Evolutionary conservation across 2,329 filamentous ascomycete species (phyloP).

Genomic region (Apiospora hydei): DNA sequence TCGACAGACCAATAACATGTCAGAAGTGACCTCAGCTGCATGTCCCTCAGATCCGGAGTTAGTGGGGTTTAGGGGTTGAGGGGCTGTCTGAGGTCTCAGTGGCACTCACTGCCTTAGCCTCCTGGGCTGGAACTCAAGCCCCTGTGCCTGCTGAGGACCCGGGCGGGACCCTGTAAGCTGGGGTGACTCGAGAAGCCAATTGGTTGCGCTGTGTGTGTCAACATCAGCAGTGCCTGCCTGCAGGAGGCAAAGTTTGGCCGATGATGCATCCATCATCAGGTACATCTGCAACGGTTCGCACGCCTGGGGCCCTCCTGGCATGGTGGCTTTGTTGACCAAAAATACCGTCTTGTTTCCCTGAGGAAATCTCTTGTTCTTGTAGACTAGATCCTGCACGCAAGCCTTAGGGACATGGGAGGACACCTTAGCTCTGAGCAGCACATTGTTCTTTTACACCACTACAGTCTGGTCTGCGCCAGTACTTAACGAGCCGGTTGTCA

Average conservation of each 20-base stretch:
- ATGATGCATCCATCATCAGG: slow-evolving; percentile 14
- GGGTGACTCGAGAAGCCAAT: slow-evolving; percentile 8
- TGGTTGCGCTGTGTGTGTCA: slow-evolving; percentile 10
- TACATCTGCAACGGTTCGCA: not conserved
- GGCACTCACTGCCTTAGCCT: slow-evolving; percentile 5
- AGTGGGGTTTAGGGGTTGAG: not conserved
- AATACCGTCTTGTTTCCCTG: not conserved
- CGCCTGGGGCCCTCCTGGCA: not conserved
- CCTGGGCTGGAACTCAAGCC: not conserved
- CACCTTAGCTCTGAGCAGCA: not conserved
- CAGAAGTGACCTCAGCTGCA: not conserved
- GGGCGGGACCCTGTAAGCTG: slow-evolving; percentile 14
- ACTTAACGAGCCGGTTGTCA: not conserved
- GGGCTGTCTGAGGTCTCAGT: not conserved
- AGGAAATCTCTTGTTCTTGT: not conserved
- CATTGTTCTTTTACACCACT: not conserved
- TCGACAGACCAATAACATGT: not conserved
- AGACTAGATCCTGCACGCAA: not conserved
- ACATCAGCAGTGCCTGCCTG: slow-evolving; percentile 18
- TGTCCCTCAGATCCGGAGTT: not conserved
- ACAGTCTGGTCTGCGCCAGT: slow-evolving; percentile 11
- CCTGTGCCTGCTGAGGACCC: not conserved
- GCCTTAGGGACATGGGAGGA: not conserved
- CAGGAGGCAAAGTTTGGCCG: slow-evolving; percentile 7
- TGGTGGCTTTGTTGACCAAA: slow-evolving; percentile 8